Evolutionary conservation across 345 rosid genomes (phyloP).

Genomic region (Melaleuca quinquenervia): DNA sequence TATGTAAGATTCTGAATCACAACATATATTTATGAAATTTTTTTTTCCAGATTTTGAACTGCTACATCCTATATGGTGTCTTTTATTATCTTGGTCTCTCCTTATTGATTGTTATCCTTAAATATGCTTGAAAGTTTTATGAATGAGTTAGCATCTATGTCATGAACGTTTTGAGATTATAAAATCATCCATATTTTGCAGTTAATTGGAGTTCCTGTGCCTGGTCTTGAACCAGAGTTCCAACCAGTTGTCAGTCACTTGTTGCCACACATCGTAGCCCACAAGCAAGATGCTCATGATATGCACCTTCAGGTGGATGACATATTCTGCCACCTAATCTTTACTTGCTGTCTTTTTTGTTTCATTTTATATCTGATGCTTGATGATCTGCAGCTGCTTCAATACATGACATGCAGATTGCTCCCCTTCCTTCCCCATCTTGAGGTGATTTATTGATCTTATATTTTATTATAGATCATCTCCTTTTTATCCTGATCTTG

Average conservation of each 20-base stretch:
- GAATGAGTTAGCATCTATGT: neutral
- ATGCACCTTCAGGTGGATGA: slow-evolving; percentile 67
- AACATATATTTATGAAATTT: neutral
- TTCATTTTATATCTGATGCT: slow-evolving; percentile 27
- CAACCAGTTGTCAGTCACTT: slow-evolving; percentile 75
- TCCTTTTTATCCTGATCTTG: neutral
- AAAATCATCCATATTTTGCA: slow-evolving; percentile 11
- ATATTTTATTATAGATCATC: neutral
- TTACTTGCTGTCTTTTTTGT: neutral
- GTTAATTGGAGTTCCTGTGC: slow-evolving; percentile 67
- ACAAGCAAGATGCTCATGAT: slow-evolving; percentile 65
- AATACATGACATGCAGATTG: slow-evolving; percentile 66
- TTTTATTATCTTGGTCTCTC: neutral
- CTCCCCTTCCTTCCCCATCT: slow-evolving; percentile 71
- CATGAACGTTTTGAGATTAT: neutral
- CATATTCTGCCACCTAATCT: neutral
- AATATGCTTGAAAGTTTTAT: neutral
- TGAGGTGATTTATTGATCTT: slow-evolving; percentile 37
- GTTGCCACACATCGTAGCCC: slow-evolving; percentile 55
- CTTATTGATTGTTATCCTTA: neutral
- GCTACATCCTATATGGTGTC: neutral
- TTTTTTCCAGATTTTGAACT: neutral
- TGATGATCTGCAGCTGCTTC: slow-evolving; percentile 56
- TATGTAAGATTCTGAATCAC: neutral
- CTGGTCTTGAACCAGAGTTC: slow-evolving; percentile 76